Evolutionary conservation across 2,329 filamentous ascomycete genomes (phyloP).

Genomic region (Lecanicillium sp.): DNA sequence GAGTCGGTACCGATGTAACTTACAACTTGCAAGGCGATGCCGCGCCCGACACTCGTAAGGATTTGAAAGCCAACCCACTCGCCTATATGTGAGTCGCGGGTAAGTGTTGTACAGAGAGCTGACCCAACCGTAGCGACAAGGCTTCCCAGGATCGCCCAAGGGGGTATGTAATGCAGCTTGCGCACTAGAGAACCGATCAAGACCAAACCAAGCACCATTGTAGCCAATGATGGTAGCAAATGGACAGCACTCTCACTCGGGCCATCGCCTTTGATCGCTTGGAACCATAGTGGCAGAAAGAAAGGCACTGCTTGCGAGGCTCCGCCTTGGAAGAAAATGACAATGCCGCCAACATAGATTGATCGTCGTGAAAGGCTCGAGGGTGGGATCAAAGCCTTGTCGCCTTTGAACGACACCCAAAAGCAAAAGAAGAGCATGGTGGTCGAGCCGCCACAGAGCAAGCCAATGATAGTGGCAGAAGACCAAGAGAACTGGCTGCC

Average conservation of each 20-base stretch:
- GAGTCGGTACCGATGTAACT: not conserved
- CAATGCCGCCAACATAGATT: not conserved
- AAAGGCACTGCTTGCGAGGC: constrained; percentile 5
- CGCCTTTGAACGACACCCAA: not conserved
- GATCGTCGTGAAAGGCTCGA: not conserved
- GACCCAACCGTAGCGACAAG: not conserved
- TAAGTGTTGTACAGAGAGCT: constrained; percentile 1
- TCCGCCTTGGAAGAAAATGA: constrained; percentile 3
- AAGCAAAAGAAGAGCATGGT: not conserved
- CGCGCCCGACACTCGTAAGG: constrained; percentile 2
- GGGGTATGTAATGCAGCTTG: not conserved
- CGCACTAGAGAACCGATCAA: constrained; percentile 1
- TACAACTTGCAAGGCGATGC: constrained; percentile 3
- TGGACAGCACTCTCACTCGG: constrained; percentile 4
- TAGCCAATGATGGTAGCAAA: constrained; percentile 4
- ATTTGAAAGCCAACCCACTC: constrained; percentile 6
- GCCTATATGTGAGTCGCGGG: not conserved
- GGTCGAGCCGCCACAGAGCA: constrained; percentile 16
- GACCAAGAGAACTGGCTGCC: constrained; percentile 33
- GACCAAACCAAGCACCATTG: not conserved
- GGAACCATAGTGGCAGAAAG: constrained; percentile 6
- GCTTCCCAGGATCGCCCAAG: constrained; percentile 5
- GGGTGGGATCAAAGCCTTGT: constrained; percentile 1
- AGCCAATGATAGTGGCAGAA: constrained; percentile 33
- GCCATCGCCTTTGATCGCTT: constrained; percentile 3